phyloP scores from a whole-genome alignment of 208 protist genomes.

The Trypanosoma brucei region DNA sequence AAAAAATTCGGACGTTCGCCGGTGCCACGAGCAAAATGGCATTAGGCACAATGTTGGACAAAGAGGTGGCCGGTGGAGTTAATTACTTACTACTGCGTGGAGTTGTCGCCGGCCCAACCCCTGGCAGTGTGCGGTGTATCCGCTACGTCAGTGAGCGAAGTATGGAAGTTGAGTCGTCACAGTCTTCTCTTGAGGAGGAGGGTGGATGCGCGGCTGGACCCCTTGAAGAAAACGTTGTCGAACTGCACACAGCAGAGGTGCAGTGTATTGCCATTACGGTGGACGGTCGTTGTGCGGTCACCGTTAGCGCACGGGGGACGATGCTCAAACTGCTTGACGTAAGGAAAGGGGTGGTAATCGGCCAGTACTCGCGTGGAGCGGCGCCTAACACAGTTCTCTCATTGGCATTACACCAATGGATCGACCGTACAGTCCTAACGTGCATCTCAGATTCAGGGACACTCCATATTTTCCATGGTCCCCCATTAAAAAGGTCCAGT shows the following conservation, averaged over 20 bases:
- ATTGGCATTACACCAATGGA: conserved; percentile 11
- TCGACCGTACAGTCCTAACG: conserved; percentile 10
- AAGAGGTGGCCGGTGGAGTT: conserved; percentile 17
- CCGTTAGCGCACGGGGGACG: conserved; percentile 56
- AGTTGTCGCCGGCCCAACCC: conserved; percentile 17
- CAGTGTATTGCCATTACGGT: conserved; percentile 51
- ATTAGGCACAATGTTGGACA: conserved; percentile 14
- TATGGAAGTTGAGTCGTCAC: conserved; percentile 1
- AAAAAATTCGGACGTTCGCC: background rate
- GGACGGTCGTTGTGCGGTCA: conserved; percentile 51
- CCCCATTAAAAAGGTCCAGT: background rate
- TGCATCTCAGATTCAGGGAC: conserved; percentile 24
- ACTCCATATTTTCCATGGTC: conserved; percentile 21
- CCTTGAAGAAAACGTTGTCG: conserved; percentile 8
- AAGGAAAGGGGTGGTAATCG: conserved; percentile 32
- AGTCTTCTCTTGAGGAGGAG: background rate
- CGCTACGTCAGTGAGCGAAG: conserved; percentile 14
- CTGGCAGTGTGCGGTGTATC: conserved; percentile 24
- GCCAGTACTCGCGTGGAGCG: conserved; percentile 18
- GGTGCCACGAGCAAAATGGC: conserved; percentile 1
- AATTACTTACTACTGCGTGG: conserved; percentile 15
- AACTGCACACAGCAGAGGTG: conserved; percentile 30
- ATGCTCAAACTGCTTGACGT: conserved; percentile 50
- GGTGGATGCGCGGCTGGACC: background rate
- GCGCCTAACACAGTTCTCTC: conserved; percentile 24